Percentiles rank a stretch among this genome's conserved stretches.
Conservation (phyloP, 2,329 filamentous ascomycete species). For the Bimuria novae-zelandiae region DNA sequence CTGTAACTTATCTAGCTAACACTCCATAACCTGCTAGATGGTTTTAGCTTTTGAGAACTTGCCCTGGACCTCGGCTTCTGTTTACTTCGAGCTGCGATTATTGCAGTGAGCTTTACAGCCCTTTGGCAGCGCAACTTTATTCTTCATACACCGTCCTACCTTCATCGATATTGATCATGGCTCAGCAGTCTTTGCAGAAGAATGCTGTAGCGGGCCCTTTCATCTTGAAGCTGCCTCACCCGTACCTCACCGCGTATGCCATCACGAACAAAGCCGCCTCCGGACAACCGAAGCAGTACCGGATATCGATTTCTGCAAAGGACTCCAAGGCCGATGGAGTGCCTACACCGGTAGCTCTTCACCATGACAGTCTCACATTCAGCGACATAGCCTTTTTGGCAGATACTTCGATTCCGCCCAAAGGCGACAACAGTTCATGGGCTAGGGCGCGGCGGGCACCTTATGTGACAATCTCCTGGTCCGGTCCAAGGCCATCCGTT, state of each 20-base stretch:
- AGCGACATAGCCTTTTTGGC: slow-evolving; percentile 33
- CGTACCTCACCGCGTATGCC: slow-evolving; percentile 43
- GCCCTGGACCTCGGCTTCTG: slow-evolving; percentile 39
- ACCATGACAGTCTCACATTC: slow-evolving; percentile 36
- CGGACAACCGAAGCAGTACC: slow-evolving; percentile 24
- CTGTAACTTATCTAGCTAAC: slow-evolving; percentile 30
- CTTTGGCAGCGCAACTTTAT: slow-evolving; percentile 7
- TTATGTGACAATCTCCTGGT: slow-evolving; percentile 50
- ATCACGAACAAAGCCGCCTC: slow-evolving; percentile 30
- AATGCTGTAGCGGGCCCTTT: slow-evolving; percentile 24
- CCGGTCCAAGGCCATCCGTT: slow-evolving; percentile 45
- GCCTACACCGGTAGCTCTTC: slow-evolving; percentile 30
- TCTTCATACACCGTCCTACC: slow-evolving; percentile 5
- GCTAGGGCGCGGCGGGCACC: slow-evolving; percentile 53
- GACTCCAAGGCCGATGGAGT: slow-evolving; percentile 24
- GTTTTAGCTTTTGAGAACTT: too few relatives aligned
- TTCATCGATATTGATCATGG: slow-evolving; percentile 19
- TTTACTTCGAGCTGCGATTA: slow-evolving; percentile 9
- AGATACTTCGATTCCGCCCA: slow-evolving; percentile 29
- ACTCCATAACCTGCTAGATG: too few relatives aligned
- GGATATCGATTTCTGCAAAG: slow-evolving; percentile 26
- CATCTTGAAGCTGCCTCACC: slow-evolving; percentile 43
- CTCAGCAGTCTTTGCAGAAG: slow-evolving; percentile 22
- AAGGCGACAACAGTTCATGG: slow-evolving; percentile 47
- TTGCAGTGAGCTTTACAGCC: slow-evolving; percentile 14